These are phyloP conservation scores for Penicillium sp. DNA, from an alignment of 2,329 filamentous ascomycete species.

Conservation along the genomic window DNA sequence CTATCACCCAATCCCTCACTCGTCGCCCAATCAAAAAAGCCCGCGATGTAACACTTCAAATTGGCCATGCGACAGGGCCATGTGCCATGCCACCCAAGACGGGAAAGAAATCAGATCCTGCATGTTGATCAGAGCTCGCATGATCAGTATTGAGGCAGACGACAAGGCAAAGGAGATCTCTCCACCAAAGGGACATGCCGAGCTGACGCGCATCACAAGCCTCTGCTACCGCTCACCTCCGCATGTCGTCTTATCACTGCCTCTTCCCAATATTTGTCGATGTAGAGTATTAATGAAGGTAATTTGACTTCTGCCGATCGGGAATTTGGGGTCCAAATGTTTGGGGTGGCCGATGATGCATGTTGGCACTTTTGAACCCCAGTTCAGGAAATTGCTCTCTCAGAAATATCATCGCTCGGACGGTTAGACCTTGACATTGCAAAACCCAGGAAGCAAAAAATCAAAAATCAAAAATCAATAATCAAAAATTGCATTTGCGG, in stretches of 20 bases:
- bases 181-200: not conserved
- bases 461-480: no score
- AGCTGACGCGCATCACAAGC: not conserved
- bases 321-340: not conserved
- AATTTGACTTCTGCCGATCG: not conserved
- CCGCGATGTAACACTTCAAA: constrained; percentile 20
- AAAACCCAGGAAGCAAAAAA: no score
- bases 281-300: not conserved
- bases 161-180: not conserved
- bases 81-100: constrained; percentile 11
- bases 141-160: not conserved
- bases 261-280: not conserved
- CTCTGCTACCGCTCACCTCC: not conserved
- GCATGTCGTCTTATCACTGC: not conserved
- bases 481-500: no score
- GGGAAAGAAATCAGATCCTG: not conserved
- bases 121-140: not conserved
- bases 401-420: no score
- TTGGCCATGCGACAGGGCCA: constrained; percentile 20
- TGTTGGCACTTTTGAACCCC: no score
- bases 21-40: constrained; percentile 18
- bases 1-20: not conserved
- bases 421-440: no score
- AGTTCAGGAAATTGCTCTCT: no score
- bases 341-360: not conserved